Evolutionary conservation across 768 basidiomycete species (phyloP).

Genomic region (Naganishia friedmannii): DNA sequence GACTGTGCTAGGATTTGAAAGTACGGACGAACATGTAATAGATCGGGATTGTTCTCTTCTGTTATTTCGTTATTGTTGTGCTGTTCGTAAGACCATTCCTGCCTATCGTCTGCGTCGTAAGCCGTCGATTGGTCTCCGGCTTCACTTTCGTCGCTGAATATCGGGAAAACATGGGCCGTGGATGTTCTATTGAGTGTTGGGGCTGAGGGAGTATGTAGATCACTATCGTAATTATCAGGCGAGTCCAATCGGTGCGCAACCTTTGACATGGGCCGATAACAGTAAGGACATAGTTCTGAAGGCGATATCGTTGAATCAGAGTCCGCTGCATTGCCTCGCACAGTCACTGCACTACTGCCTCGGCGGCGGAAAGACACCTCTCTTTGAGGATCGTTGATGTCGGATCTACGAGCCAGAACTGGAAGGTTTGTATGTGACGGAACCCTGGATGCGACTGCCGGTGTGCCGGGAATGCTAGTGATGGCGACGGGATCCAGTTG

Average conservation of each 20-base stretch:
- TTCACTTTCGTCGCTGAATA: constrained; percentile 13
- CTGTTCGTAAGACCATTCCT: constrained; percentile 4
- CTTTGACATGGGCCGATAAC: constrained; percentile 39
- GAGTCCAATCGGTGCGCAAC: neutral
- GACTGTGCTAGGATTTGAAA: constrained; percentile 25
- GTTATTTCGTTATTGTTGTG: neutral
- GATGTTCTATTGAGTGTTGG: neutral
- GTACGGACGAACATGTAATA: constrained; percentile 12
- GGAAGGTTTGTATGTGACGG: constrained; percentile 30
- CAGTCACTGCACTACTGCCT: neutral
- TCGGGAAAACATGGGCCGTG: constrained; percentile 1
- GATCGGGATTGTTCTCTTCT: neutral
- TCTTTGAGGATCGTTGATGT: neutral
- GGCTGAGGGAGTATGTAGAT: neutral
- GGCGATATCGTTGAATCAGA: neutral
- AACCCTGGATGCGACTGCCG: constrained; percentile 12
- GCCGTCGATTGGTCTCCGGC: neutral
- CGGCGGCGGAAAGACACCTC: constrained; percentile 7
- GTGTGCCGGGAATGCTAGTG: constrained; percentile 12
- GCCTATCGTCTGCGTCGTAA: neutral
- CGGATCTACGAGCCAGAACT: constrained; percentile 1
- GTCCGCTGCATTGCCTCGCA: neutral
- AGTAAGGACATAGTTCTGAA: constrained; percentile 41
- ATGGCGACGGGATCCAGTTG: neutral
- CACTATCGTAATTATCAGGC: neutral